A percentile compares a stretch with the other conserved stretches of the same genome.
Conservation (phyloP, 352 stramenopile species). For the Phytopythium sindhum region DNA sequence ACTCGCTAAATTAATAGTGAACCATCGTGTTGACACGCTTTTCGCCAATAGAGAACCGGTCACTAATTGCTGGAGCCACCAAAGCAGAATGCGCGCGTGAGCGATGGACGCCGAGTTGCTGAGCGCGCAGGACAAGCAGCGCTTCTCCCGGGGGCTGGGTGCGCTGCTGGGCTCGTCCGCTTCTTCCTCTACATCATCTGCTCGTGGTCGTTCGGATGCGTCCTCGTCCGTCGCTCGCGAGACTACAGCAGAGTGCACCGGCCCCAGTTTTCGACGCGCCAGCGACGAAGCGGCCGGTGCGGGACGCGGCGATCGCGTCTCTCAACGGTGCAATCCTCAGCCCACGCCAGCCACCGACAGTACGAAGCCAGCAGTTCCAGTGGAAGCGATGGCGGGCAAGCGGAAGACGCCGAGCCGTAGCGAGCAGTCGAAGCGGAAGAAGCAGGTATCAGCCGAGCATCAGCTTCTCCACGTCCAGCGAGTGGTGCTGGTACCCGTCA, state of each 20-base stretch:
- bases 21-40: background rate
- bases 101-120: slow-evolving; percentile 30
- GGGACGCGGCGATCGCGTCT: background rate
- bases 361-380: background rate
- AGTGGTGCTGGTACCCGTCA: slow-evolving; percentile 53
- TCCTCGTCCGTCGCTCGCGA: slow-evolving; percentile 7
- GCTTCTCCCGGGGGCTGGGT: slow-evolving; percentile 47
- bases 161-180: slow-evolving; percentile 19
- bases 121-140: slow-evolving; percentile 31
- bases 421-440: slow-evolving; percentile 16
- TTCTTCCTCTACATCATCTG: background rate
- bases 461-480: slow-evolving; percentile 22
- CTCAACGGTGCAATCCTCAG: background rate
- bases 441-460: background rate
- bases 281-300: no score
- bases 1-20: background rate
- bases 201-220: slow-evolving; percentile 2
- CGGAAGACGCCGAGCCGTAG: slow-evolving; percentile 6
- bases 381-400: background rate
- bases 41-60: no score
- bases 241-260: background rate
- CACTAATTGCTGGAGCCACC: no score
- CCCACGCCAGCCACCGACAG: background rate
- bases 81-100: slow-evolving; percentile 1
- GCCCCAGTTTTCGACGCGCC: no score